These are phyloP conservation scores for Teunomyces aglyptinius DNA, from an alignment of 805 yeast species.

Conservation along the genomic window DNA sequence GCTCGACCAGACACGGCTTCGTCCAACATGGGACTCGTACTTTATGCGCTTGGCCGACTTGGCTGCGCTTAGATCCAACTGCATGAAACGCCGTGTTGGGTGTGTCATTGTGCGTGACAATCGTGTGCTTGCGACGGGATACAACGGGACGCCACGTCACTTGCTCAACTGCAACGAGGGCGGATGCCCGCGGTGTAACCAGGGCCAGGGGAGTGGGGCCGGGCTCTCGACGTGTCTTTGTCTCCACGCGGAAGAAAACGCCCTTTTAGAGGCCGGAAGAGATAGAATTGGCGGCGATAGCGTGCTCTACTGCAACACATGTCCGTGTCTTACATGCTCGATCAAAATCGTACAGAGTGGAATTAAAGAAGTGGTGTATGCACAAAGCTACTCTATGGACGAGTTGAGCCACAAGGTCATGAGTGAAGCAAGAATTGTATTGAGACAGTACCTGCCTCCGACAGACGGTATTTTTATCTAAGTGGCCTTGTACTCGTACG, in stretches of 20 bases:
- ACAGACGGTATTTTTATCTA: slow-evolving; percentile 39
- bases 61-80: slow-evolving; percentile 89
- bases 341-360: slow-evolving; percentile 95
- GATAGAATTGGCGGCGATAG: slow-evolving; percentile 62
- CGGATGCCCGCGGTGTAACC: slow-evolving; percentile 89
- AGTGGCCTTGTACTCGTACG: slow-evolving; percentile 36
- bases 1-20: slow-evolving; percentile 46
- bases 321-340: slow-evolving; percentile 96
- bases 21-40: slow-evolving; percentile 97
- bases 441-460: slow-evolving; percentile 53
- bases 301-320: slow-evolving; percentile 87
- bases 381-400: slow-evolving; percentile 93
- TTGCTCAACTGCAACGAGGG: slow-evolving; percentile 90
- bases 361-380: slow-evolving; percentile 85
- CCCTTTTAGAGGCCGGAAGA: slow-evolving; percentile 89
- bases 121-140: slow-evolving; percentile 92
- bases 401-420: slow-evolving; percentile 67
- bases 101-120: slow-evolving; percentile 87
- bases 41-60: slow-evolving; percentile 91
- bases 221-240: slow-evolving; percentile 84
- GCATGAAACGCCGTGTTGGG: slow-evolving; percentile 97
- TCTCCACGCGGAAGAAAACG: slow-evolving; percentile 96
- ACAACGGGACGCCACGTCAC: slow-evolving; percentile 95
- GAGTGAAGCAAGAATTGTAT: slow-evolving; percentile 65
- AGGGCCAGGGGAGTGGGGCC: slow-evolving; percentile 60